Conservation (phyloP, 2,329 filamentous ascomycete species). For the Verticillium nonalfalfae region DNA sequence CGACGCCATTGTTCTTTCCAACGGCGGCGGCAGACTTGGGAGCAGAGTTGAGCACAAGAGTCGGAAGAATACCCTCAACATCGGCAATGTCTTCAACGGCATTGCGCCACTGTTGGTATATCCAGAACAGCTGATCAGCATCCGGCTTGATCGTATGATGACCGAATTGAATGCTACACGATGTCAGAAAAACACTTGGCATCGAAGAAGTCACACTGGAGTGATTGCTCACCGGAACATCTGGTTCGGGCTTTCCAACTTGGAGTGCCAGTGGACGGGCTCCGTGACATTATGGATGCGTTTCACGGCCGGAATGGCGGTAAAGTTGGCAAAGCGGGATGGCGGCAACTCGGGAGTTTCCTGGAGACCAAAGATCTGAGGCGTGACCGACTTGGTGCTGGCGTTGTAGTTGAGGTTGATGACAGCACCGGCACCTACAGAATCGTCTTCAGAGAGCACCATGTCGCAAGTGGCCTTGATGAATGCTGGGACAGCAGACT, state of each 20-base stretch:
- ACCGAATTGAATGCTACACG: constrained; percentile 23
- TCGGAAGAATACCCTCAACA: constrained; percentile 27
- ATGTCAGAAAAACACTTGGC: neutral
- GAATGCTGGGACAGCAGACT: constrained; percentile 16
- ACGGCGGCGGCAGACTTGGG: constrained; percentile 19
- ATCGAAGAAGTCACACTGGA: neutral
- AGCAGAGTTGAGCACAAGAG: constrained; percentile 25
- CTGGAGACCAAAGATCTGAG: constrained; percentile 24
- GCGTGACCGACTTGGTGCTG: constrained; percentile 15
- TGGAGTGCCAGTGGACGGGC: constrained; percentile 17
- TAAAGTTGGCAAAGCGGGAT: constrained; percentile 23
- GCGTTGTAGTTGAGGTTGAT: constrained; percentile 22
- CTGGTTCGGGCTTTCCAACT: constrained; percentile 22
- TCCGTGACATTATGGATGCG: constrained; percentile 20
- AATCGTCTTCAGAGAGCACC: constrained; percentile 13
- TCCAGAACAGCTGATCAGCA: constrained; percentile 18
- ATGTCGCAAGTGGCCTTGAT: constrained; percentile 19
- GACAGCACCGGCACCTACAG: constrained; percentile 22
- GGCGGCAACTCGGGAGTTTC: constrained; percentile 23
- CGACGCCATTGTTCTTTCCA: constrained; percentile 25
- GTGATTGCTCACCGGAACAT: constrained; percentile 22
- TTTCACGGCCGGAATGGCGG: constrained; percentile 16
- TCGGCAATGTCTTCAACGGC: constrained; percentile 24
- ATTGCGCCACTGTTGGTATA: constrained; percentile 26
- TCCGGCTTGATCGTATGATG: constrained; percentile 29